Base-by-base conservation (phyloP, 768 basidiomycete genomes). In the Pleurotus salmoneostramineus region DNA sequence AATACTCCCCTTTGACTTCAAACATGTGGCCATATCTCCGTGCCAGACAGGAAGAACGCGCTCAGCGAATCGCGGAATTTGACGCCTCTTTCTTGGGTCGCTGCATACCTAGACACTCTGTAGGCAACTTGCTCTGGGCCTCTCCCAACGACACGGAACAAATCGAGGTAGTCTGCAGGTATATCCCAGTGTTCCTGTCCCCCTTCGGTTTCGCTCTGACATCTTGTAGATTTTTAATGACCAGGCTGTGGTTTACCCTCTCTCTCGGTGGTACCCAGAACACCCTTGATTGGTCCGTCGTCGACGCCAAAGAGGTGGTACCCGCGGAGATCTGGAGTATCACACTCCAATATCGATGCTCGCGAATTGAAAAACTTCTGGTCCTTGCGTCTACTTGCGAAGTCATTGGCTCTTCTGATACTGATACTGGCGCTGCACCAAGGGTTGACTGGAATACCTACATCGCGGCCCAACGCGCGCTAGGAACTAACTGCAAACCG, bases 1-100 rank as follows among this genome's bases (percentile, higher is more conserved):
- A 67, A 8, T 71, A 81, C 62, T 68, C 79, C 12, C 68, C 58
- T 17, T 76, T 73, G 14, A 83, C 77, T 70, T 82, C 77, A 0
- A 83, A 91, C 61, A 73, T 87, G 65, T 92, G 90, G 90, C 87
- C 89, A 5, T 91, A 91, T 66, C 74, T 90, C 35, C 69, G 68
- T 31, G 64, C 72, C 17, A 81, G 89, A n/a, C 63, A 73, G 58
- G 60, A 63, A 10, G 87, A 89, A 66, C 63, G 67, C 1, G 42
- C 58, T 0, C 58, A 56, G 14, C 74, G 81, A 42, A 76, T 70
- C 55, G 56, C 57, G 3, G 61, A 63, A n/a, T 87, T 82, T 64
- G 61, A 69, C 6, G 57, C 58, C 8, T 84, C 85, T 5, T 87
- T 89, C 67, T 67, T 91, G 21, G 75, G 76, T 10, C 63, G 59